Percentiles rank a stretch among this genome's conserved stretches.
These are phyloP conservation scores for Astragalus membranaceus DNA, from an alignment of 306 rosid genomes.

Conservation along the genomic window DNA sequence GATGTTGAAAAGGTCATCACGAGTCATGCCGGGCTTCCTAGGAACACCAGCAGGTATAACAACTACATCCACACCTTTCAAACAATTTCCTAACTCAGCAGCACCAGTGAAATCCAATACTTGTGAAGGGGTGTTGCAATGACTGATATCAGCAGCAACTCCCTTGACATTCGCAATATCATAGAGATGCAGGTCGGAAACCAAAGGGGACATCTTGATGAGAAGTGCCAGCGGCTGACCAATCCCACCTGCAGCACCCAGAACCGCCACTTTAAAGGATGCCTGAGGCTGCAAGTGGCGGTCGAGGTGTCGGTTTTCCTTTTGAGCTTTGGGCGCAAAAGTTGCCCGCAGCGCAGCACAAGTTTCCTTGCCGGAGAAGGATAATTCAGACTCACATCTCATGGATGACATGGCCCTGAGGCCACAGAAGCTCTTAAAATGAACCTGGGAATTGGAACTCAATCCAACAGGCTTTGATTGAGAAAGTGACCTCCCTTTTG, in stretches of 20 bases:
- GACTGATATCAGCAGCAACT: slow-evolving; percentile 94
- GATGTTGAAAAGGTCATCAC: slow-evolving; percentile 95
- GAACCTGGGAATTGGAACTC: slow-evolving; percentile 43
- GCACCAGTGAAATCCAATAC: slow-evolving; percentile 82
- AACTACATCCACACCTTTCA: slow-evolving; percentile 78
- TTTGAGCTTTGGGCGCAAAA: slow-evolving; percentile 50
- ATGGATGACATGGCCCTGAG: slow-evolving; percentile 50
- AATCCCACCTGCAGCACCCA: slow-evolving; percentile 96
- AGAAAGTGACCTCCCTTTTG: slow-evolving; percentile 41
- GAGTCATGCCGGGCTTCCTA: slow-evolving; percentile 96
- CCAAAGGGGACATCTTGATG: slow-evolving; percentile 91
- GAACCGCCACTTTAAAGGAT: slow-evolving; percentile 78
- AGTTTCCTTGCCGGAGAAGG: slow-evolving; percentile 59
- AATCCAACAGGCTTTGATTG: slow-evolving; percentile 45
- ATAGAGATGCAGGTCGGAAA: slow-evolving; percentile 76
- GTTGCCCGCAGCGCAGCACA: slow-evolving; percentile 42
- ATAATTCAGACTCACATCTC: slow-evolving; percentile 38
- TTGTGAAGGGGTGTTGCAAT: slow-evolving; percentile 90
- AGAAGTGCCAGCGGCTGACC: slow-evolving; percentile 94
- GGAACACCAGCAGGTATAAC: slow-evolving; percentile 99
- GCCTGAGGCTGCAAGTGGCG: slow-evolving; percentile 66
- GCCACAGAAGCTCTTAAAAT: slow-evolving; percentile 60
- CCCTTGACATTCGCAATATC: slow-evolving; percentile 96
- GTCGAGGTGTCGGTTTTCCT: slow-evolving; percentile 27
- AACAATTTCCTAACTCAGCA: slow-evolving; percentile 52